Evolutionary conservation across 305 asterid genomes (phyloP), one percentile per base, ranked within the genome.

Genomic region (Salvia sclarea): DNA sequence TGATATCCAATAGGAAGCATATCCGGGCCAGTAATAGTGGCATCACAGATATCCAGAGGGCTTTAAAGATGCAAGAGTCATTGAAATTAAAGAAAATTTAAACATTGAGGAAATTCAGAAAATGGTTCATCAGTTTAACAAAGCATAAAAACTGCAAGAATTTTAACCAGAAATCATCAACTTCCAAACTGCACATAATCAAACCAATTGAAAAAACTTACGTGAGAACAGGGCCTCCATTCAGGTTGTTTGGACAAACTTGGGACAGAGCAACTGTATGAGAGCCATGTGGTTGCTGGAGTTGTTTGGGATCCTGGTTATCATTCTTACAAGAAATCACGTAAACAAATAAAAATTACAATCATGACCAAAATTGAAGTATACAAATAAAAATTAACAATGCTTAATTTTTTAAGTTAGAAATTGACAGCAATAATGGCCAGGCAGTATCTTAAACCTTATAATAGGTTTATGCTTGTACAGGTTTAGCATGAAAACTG

Each of bases 41-140:
- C 73, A 75, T 85, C 95, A 72, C 86, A 82, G 76, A 89, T 81
- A 71, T 87, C 89, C 80, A 86, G 77, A 66, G 96, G 95, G 64
- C 96, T 88, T 78, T 81, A 78, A 69, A 69, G 61, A 56, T 67
- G 59, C 68, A 75, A 47, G 40, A 43, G 44, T 54, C 21, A 74
- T 47, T 13, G 24, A 68, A 60, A 62, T 73, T 18, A 10, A 52
- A 58, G 59, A 41, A 58, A 61, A 35, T 20, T 67, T 67, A 41
- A 25, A 24, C 6, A 41, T 61, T 13, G 43, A 8, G 25, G 48
- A 41, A 35, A 45, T 30, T 20, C 8, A 41, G 20, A 59, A 38
- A 41, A 40, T 8, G 16, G 48, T 31, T 57, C 64, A 45, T 25
- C 64, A 69, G 28, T 52, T 56, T 8, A 25, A 12, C 20, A 66